Evolutionary conservation across 495 filamentous ascomycete species (phyloP), one percentile per base, ranked within the genome.

Genomic region (Penicillium flavigenum): DNA sequence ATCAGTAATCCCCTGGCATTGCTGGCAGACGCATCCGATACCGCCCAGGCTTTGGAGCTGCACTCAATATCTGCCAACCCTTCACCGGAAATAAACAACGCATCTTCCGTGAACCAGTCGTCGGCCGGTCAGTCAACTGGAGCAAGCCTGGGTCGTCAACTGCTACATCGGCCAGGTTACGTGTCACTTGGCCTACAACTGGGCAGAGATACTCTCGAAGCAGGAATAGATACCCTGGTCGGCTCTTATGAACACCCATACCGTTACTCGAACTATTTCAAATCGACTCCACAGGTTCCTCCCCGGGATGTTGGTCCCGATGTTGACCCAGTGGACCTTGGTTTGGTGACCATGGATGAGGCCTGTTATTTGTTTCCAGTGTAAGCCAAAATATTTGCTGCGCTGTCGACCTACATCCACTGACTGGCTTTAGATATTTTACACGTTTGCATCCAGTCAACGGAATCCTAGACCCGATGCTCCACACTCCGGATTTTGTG

Each of bases 241-340:
- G 53, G 31, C 4, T 38, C 54, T 4, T 16, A 52, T 10, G 34
- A 29, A 4, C 20, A 55, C 8, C 20, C 45, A 19, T 48, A 49
- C 8, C 44, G 50, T n/a, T 58, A 61, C 26, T 59, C 51, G 3
- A 54, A 69, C 44, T 69, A 69, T 24, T 69, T 69, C 36, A 57
- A 54, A 22, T 36, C 38, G 3, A 31, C 57, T 17, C 31, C 48
- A 20, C 43, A 36, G 12, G 22, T 48, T 2, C 41, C 47, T 22
- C 52, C 38, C 11, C 51, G 59, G 14, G 85, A 88, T 67, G 58
- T 77, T 45, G 82, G 83, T 12, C 74, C 75, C 0, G 81, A 86
- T 14, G 67, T 86, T 11, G 85, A 87, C 59, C 84, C 85, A 2
- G 76, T 88, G n/a, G 78, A 86, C 26, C 64, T 87, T 22, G 84